These are phyloP conservation scores for Yamadazyma songkhlaensis DNA, from an alignment of 1,139 yeast species.

Conservation along the genomic window DNA sequence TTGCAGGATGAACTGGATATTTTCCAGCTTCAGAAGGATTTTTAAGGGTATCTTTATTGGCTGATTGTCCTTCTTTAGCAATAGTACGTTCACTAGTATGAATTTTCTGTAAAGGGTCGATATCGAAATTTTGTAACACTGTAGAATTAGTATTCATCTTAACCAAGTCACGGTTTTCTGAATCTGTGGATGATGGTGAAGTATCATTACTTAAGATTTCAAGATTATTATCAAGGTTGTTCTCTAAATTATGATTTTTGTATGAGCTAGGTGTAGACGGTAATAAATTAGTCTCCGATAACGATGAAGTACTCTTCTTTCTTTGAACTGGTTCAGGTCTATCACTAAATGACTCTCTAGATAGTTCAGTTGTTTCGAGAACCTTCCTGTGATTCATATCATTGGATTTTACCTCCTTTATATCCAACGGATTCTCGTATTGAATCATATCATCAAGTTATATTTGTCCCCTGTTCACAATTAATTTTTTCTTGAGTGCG, in stretches of 20 bases:
- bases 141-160: conserved; percentile 5
- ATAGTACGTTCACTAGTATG: not conserved
- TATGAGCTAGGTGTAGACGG: conserved; percentile 36
- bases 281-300: conserved; percentile 11
- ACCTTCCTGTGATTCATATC: too few species aligned
- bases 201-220: conserved; percentile 29
- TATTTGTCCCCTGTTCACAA: conserved; percentile 3
- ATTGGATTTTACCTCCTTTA: not conserved
- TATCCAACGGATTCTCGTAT: conserved; percentile 1
- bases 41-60: not conserved
- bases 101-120: conserved; percentile 3
- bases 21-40: not conserved
- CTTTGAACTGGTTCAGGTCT: not conserved
- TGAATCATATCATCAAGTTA: conserved; percentile 3
- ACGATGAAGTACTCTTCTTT: conserved; percentile 12
- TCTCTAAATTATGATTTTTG: conserved; percentile 12
- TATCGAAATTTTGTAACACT: conserved; percentile 1
- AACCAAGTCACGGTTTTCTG: conserved; percentile 2
- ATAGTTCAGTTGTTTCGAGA: not conserved
- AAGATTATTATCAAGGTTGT: conserved; percentile 6
- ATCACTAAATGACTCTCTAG: not conserved
- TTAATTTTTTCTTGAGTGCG: conserved; percentile 1
- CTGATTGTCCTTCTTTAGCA: not conserved
- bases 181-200: conserved; percentile 30
- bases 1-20: not conserved